Evolutionary conservation across 2,329 filamentous ascomycete species (phyloP).

Genomic region (Fusarium luffae): DNA sequence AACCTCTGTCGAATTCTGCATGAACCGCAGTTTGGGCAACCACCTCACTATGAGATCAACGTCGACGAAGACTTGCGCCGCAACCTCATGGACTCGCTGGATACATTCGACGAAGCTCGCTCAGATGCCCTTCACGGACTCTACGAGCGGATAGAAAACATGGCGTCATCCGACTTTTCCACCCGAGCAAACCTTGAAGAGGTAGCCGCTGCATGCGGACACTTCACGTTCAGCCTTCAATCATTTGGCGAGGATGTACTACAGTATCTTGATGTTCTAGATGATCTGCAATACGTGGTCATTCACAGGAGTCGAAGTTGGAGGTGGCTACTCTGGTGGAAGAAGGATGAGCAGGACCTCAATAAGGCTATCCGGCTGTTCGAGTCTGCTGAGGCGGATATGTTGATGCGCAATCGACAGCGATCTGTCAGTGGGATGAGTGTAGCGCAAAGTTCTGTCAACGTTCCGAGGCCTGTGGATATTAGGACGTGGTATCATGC

Average conservation of each 20-base stretch:
- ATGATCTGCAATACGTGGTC: conserved; percentile 80
- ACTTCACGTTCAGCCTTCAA: conserved; percentile 91
- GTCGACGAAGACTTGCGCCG: conserved; percentile 83
- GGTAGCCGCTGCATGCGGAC: conserved; percentile 93
- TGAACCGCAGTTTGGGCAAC: conserved; percentile 46
- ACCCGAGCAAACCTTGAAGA: conserved; percentile 88
- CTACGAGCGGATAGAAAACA: conserved; percentile 81
- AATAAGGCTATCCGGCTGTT: conserved; percentile 49
- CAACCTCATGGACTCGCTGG: conserved; percentile 83
- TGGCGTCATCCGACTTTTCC: conserved; percentile 62
- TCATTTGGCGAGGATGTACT: conserved; percentile 92
- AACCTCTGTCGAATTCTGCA: conserved; percentile 25
- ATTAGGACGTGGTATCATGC: conserved; percentile 22
- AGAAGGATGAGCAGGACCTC: conserved; percentile 9
- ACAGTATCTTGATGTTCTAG: conserved; percentile 81
- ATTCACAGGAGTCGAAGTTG: conserved; percentile 74
- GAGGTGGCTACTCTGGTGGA: conserved; percentile 88
- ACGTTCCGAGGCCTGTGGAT: conserved; percentile 1
- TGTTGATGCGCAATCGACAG: conserved; percentile 24
- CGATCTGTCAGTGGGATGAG: not conserved
- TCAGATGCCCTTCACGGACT: conserved; percentile 83
- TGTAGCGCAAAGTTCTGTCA: not conserved
- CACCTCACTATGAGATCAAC: conserved; percentile 59
- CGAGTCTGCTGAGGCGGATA: conserved; percentile 50
- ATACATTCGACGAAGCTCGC: conserved; percentile 92